These are phyloP conservation scores for Murraya koenigii DNA, from an alignment of 345 rosid species.

Conservation along the genomic window DNA sequence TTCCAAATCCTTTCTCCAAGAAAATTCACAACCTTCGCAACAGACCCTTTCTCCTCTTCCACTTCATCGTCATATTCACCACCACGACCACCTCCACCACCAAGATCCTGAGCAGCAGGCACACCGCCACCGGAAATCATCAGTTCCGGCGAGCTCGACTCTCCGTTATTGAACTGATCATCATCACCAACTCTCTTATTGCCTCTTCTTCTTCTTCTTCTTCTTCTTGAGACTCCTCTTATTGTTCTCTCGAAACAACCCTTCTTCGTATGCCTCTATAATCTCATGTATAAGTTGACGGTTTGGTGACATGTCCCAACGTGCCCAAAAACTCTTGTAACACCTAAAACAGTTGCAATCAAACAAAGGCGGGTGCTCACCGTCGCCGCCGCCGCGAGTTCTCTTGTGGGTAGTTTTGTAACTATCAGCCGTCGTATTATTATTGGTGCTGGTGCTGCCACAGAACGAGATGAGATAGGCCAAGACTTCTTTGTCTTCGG, in stretches of 20 bases:
- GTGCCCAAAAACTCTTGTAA: constrained; percentile 41
- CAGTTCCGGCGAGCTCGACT: constrained; percentile 2
- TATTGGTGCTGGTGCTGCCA: neutral
- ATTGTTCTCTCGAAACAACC: constrained; percentile 18
- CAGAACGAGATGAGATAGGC: constrained; percentile 43
- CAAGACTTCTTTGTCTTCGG: constrained; percentile 39
- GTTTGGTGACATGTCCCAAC: constrained; percentile 43
- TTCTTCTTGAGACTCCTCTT: constrained; percentile 14
- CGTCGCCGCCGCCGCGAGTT: neutral
- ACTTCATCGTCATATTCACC: constrained; percentile 7
- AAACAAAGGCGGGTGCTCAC: constrained; percentile 28
- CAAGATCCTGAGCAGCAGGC: neutral
- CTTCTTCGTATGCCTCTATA: constrained; percentile 43
- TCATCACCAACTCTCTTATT: constrained; percentile 14
- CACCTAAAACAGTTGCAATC: constrained; percentile 43
- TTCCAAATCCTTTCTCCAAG: constrained; percentile 34
- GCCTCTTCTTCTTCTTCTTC: constrained; percentile 3
- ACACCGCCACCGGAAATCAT: neutral
- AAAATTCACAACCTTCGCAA: constrained; percentile 33
- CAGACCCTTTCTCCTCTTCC: constrained; percentile 28
- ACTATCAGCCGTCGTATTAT: neutral
- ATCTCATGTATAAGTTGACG: constrained; percentile 40
- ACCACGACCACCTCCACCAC: neutral
- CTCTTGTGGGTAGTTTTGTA: neutral
- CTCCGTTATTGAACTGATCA: neutral